phyloP scores from a whole-genome alignment of 1,284 basidiomycete species.

The Pyrrhoderma noxium region DNA sequence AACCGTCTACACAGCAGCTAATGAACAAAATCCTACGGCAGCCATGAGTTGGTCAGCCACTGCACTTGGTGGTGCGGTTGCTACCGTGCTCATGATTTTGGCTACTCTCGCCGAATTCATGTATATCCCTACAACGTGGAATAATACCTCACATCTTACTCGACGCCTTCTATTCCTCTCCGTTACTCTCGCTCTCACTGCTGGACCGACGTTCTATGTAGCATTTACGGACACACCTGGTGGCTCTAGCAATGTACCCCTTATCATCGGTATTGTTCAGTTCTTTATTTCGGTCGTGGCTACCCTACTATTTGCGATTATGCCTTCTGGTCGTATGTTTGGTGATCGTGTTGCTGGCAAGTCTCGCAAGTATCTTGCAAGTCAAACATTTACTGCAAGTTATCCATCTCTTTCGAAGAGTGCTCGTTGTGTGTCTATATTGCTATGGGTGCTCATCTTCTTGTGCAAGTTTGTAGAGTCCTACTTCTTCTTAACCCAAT shows the following conservation, averaged over 20 bases:
- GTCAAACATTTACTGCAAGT: constrained; percentile 92
- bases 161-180: constrained; percentile 80
- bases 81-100: constrained; percentile 87
- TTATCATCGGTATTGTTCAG: constrained; percentile 88
- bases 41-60: constrained; percentile 85
- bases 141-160: constrained; percentile 90
- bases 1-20: constrained; percentile 57
- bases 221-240: constrained; percentile 57
- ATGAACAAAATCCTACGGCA: constrained; percentile 43
- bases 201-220: constrained; percentile 88
- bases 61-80: constrained; percentile 85
- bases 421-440: constrained; percentile 65
- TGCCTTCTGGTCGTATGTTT: constrained; percentile 92
- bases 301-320: constrained; percentile 75
- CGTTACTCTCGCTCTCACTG: constrained; percentile 78
- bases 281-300: constrained; percentile 83
- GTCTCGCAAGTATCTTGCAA: constrained; percentile 89
- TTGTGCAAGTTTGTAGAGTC: constrained; percentile 92
- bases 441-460: constrained; percentile 86
- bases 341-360: constrained; percentile 92
- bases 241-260: constrained; percentile 62
- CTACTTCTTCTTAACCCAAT: constrained; percentile 91
- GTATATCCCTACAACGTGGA: constrained; percentile 96
- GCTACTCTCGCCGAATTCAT: constrained; percentile 91
- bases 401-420: constrained; percentile 64